Base-by-base conservation (phyloP, 2,329 filamentous ascomycete species). In the Penicillium aurantiogriseum region DNA sequence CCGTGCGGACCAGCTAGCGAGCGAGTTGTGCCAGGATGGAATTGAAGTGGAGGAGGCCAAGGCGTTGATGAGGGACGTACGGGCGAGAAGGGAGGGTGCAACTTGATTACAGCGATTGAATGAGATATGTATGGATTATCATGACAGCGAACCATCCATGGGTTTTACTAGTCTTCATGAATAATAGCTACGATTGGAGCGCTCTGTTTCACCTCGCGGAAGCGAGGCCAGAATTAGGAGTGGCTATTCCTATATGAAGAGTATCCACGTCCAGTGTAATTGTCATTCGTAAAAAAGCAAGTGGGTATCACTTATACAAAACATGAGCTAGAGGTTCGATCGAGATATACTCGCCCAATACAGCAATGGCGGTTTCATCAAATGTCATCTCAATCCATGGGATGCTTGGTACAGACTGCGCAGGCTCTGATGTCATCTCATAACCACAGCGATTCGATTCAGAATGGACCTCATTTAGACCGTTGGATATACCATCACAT, bases 11-110 rank as follows among this genome's bases (percentile, higher is more conserved):
- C 85, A 91, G 61, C 78, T 97, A 42, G 92, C 92, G 0, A 91
- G 88, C 60, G 94, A 99, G 76, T 79, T 99, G 45, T 97, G 92
- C 72, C 91, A 97, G 75, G 94, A 99, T 74, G 94, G 94, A 0
- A 88, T 95, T 27, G 94, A 97, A 75, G 91, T 97, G 2, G 94
- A 99, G 72, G 94, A 99, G 75, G 94, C 94, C 29, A 97, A 97
- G 77, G 91, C 92, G 4, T 79, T 97, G 65, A 89, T 96, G 60
- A 84, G 91, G 60, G 93, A 97, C 74, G 88, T 96, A 13, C 83
- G 92, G 65, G 89, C 89, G 5, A 84, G 90, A 63, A 83, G 92
- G 74, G 89, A 91, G 31, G 72, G 52, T 51, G 61, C 54, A 0
- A 44, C 42, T 8, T 67, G 61, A 47, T 36, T 39, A 15, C 43